phyloP scores from a whole-genome alignment of 2,329 filamentous ascomycete species.

The Massarina eburnea region DNA sequence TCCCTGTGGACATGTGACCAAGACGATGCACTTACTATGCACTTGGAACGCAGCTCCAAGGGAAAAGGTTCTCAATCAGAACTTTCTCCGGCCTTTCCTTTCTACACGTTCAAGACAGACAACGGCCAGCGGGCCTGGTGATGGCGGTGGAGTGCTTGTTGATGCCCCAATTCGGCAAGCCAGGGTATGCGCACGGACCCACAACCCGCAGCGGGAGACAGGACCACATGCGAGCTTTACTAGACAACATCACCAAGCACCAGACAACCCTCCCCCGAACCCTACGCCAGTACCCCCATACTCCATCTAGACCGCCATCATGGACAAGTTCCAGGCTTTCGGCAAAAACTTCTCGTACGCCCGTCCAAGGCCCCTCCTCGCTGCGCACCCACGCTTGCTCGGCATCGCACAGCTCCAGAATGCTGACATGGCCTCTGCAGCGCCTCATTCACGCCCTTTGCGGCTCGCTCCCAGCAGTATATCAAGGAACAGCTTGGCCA shows the following conservation, averaged over 20 bases:
- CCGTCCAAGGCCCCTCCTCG: constrained; percentile 7
- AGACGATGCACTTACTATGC: no score
- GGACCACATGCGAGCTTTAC: constrained; percentile 28
- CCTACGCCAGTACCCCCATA: constrained; percentile 5
- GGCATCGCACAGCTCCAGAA: constrained; percentile 16
- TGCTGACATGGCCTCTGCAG: constrained; percentile 58
- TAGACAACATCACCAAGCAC: constrained; percentile 2
- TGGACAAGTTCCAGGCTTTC: constrained; percentile 71
- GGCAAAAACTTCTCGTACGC: constrained; percentile 70
- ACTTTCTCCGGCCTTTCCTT: no score
- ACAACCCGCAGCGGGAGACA: neutral
- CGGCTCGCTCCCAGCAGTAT: constrained; percentile 92
- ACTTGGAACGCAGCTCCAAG: no score
- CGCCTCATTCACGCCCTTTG: constrained; percentile 86
- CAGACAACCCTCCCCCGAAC: constrained; percentile 1
- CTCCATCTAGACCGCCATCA: constrained; percentile 35
- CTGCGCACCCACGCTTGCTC: constrained; percentile 7
- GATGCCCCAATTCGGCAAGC: neutral
- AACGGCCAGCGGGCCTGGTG: no score
- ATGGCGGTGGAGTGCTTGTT: no score
- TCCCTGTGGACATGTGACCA: no score
- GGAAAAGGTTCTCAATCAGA: no score
- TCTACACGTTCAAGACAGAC: no score
- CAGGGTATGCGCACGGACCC: neutral
- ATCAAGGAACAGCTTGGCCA: constrained; percentile 97